phyloP scores from a whole-genome alignment of 1,139 yeast species.

The Hansenula lynferdii region DNA sequence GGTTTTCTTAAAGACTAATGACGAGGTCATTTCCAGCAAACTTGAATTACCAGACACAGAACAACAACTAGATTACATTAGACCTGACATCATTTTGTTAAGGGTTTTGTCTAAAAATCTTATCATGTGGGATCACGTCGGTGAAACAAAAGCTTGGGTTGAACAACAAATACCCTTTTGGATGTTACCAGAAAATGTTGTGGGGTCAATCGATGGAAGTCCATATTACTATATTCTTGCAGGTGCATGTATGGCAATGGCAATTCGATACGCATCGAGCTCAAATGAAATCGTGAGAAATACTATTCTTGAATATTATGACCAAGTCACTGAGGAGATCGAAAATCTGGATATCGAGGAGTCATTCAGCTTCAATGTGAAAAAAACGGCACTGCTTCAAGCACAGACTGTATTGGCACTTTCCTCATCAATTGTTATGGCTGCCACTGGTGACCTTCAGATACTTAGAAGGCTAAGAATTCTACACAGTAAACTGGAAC shows the following conservation, averaged over 20 bases:
- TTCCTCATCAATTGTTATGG: slow-evolving; percentile 72
- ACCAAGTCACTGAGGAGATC: slow-evolving; percentile 48
- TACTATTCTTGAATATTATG: slow-evolving; percentile 58
- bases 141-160: slow-evolving; percentile 55
- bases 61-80: slow-evolving; percentile 61
- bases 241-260: slow-evolving; percentile 74
- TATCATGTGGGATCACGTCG: slow-evolving; percentile 75
- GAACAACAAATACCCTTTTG: slow-evolving; percentile 46
- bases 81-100: slow-evolving; percentile 76
- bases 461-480: slow-evolving; percentile 69
- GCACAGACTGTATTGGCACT: slow-evolving; percentile 59
- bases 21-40: slow-evolving; percentile 55
- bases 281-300: slow-evolving; percentile 51
- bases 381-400: slow-evolving; percentile 51
- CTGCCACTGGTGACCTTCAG: slow-evolving; percentile 87
- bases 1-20: slow-evolving; percentile 66
- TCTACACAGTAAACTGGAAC: slow-evolving; percentile 40
- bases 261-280: slow-evolving; percentile 73
- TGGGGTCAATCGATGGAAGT: slow-evolving; percentile 25
- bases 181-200: slow-evolving; percentile 26
- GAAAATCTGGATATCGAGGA: slow-evolving; percentile 38
- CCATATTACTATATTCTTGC: slow-evolving; percentile 59
- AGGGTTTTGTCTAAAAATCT: slow-evolving; percentile 65
- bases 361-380: slow-evolving; percentile 57
- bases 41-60: slow-evolving; percentile 59